Evolutionary conservation across 2,329 filamentous ascomycete species (phyloP).

Genomic region (Curvularia sp.): DNA sequence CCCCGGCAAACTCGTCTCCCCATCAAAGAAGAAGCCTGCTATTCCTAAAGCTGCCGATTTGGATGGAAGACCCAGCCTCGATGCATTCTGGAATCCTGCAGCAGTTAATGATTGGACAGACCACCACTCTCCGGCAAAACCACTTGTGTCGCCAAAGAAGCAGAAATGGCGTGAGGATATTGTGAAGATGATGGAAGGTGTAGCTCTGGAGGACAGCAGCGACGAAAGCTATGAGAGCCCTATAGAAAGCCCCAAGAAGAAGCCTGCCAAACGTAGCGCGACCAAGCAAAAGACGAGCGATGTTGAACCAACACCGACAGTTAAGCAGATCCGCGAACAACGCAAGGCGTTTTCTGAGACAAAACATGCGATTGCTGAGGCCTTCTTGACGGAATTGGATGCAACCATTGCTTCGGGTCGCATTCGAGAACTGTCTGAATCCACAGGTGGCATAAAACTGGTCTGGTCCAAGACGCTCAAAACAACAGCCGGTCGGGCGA

Average conservation of each 20-base stretch:
- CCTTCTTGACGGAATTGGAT: constrained; percentile 75
- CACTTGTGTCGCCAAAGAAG: constrained; percentile 45
- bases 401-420: constrained; percentile 65
- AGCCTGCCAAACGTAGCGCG: constrained; percentile 16
- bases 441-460: constrained; percentile 74
- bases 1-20: constrained; percentile 47
- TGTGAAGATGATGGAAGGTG: constrained; percentile 36
- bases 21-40: constrained; percentile 43
- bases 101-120: constrained; percentile 49
- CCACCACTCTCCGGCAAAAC: constrained; percentile 46
- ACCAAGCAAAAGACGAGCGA: constrained; percentile 17
- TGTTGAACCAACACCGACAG: constrained; percentile 14
- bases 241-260: constrained; percentile 32
- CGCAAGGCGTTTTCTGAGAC: constrained; percentile 65
- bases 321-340: constrained; percentile 38
- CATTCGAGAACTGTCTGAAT: constrained; percentile 64
- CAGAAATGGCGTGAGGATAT: constrained; percentile 44
- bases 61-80: constrained; percentile 43
- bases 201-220: constrained; percentile 36
- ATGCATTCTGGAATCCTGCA: constrained; percentile 49
- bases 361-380: constrained; percentile 68
- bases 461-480: constrained; percentile 80
- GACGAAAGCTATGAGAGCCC: constrained; percentile 31
- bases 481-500: constrained; percentile 72
- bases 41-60: constrained; percentile 42